Conservation (phyloP, 2,329 filamentous ascomycete genomes). For the Verticillium longisporum region DNA sequence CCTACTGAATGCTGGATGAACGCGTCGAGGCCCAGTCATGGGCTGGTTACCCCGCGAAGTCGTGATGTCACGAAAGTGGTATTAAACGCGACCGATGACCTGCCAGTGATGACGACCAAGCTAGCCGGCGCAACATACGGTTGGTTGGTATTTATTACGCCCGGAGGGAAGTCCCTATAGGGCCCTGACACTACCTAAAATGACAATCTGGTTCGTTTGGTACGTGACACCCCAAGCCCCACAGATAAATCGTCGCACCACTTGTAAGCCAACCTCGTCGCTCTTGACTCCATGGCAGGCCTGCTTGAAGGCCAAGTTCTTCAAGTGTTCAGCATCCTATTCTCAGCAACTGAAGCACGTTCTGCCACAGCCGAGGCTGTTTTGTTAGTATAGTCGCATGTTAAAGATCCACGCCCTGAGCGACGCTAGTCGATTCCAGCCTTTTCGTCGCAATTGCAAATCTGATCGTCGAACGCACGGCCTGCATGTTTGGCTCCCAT, state of each 20-base stretch:
- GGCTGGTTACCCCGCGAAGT: neutral
- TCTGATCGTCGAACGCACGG: constrained; percentile 3
- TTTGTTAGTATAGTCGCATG: constrained; percentile 3
- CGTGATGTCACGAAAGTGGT: neutral
- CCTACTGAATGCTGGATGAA: neutral
- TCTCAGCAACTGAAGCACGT: constrained; percentile 9
- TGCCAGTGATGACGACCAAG: neutral
- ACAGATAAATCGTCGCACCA: too few relatives aligned
- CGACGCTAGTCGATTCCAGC: neutral
- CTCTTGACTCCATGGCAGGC: constrained; percentile 4
- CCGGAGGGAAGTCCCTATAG: too few relatives aligned
- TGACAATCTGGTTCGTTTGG: too few relatives aligned
- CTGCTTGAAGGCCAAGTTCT: constrained; percentile 11
- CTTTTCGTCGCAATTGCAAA: constrained; percentile 7
- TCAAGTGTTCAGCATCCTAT: constrained; percentile 13
- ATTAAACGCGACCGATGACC: neutral
- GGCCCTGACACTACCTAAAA: too few relatives aligned
- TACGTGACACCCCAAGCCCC: too few relatives aligned
- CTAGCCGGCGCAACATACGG: neutral
- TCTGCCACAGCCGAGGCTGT: constrained; percentile 6
- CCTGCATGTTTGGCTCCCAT: constrained; percentile 4
- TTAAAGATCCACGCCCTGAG: too few relatives aligned
- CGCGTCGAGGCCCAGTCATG: too few relatives aligned
- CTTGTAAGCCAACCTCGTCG: too few relatives aligned
- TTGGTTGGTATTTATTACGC: too few relatives aligned